Conservation (phyloP, 495 filamentous ascomycete genomes). For the Neurospora intermedia region DNA sequence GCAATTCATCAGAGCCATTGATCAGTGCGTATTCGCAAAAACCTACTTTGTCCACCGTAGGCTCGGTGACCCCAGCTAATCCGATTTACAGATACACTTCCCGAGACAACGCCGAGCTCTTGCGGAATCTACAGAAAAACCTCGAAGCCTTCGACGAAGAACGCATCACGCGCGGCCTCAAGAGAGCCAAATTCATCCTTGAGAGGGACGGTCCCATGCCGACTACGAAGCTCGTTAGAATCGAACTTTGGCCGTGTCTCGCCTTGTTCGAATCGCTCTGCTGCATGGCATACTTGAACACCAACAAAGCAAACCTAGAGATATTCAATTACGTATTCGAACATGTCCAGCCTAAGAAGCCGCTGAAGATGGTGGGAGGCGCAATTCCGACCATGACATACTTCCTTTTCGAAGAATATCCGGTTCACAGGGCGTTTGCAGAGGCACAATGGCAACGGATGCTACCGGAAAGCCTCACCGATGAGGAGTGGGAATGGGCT, state of each 20-base stretch:
- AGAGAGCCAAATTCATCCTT: constrained; percentile 26
- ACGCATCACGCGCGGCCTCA: constrained; percentile 27
- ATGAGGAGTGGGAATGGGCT: constrained; percentile 72
- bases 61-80: not conserved
- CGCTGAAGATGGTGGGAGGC: constrained; percentile 53
- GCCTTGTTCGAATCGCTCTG: constrained; percentile 45
- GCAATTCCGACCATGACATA: constrained; percentile 67
- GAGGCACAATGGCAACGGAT: constrained; percentile 53
- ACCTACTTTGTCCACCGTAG: not conserved
- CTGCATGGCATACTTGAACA: constrained; percentile 33
- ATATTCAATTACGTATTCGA: constrained; percentile 70
- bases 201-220: constrained; percentile 24
- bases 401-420: constrained; percentile 65
- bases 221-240: constrained; percentile 18
- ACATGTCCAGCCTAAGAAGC: constrained; percentile 60
- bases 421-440: constrained; percentile 55
- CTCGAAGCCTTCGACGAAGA: constrained; percentile 35
- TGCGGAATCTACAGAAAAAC: constrained; percentile 26
- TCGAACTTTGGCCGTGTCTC: constrained; percentile 28
- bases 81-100: not conserved
- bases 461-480: constrained; percentile 39
- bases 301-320: constrained; percentile 24
- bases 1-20: constrained; percentile 26
- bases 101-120: constrained; percentile 8
- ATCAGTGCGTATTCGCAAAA: constrained; percentile 20